A percentile compares a stretch with the other conserved stretches of the same genome.
Conservation (phyloP, 306 rosid genomes). For the Canavalia ensiformis region DNA sequence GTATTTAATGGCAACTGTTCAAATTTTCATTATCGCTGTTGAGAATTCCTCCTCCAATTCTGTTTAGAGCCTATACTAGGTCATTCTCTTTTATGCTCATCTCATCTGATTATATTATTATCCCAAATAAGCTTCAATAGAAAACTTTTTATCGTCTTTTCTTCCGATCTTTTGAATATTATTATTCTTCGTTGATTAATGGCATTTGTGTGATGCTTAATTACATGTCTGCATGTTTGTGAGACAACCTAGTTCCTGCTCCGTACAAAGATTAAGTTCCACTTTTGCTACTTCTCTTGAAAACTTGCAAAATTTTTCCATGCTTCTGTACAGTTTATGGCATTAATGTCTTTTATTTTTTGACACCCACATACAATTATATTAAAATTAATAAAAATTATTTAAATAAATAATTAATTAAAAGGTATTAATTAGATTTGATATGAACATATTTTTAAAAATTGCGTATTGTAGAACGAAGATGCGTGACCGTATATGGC, state of each 20-base stretch:
- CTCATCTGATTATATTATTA: slow-evolving; percentile 47
- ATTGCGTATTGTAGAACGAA: background rate
- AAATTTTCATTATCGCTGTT: slow-evolving; percentile 48
- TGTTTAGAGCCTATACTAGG: slow-evolving; percentile 51
- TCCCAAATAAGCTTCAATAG: slow-evolving; percentile 57
- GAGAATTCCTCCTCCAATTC: slow-evolving; percentile 49
- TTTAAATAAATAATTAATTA: background rate
- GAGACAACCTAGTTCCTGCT: slow-evolving; percentile 6
- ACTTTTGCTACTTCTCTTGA: background rate
- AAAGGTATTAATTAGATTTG: background rate
- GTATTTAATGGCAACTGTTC: slow-evolving; percentile 53
- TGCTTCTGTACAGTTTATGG: background rate
- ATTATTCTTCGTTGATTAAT: background rate
- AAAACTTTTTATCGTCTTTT: slow-evolving; percentile 33
- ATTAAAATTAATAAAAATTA: background rate
- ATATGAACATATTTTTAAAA: background rate
- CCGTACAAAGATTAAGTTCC: background rate
- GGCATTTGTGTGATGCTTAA: background rate
- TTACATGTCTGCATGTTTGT: background rate
- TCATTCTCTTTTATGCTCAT: slow-evolving; percentile 49
- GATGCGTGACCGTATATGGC: background rate
- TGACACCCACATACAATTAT: background rate
- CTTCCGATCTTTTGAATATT: slow-evolving; percentile 29
- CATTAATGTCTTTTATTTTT: background rate
- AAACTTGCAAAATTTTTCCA: background rate